Conservation (phyloP, 2,329 filamentous ascomycete genomes). For the Fusarium sp. region DNA sequence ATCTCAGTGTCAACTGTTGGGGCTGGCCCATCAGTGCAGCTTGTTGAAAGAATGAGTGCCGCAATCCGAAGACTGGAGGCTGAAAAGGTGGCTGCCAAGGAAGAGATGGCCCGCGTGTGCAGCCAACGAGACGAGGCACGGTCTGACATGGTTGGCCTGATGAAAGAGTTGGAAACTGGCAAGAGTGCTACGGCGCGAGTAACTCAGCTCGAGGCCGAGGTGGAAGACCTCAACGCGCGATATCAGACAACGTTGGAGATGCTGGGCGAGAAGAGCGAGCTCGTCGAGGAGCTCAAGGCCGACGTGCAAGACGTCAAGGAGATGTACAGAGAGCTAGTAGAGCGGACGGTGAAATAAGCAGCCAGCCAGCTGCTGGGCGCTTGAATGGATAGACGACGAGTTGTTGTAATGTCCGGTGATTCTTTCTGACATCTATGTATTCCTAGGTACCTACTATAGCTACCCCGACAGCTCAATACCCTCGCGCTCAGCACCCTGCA, state of each 20-base stretch:
- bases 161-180: conserved; percentile 83
- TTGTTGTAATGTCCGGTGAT: conserved; percentile 15
- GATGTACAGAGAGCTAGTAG: conserved; percentile 93
- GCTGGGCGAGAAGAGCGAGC: conserved; percentile 95
- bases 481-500: conserved; percentile 81
- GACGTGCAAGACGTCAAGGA: conserved; percentile 94
- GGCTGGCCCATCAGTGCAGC: conserved; percentile 89
- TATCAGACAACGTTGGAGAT: conserved; percentile 94
- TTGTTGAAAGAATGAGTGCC: conserved; percentile 95
- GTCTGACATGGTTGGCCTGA: conserved; percentile 86
- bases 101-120: conserved; percentile 81
- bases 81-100: conserved; percentile 86
- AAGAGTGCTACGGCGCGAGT: conserved; percentile 67
- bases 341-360: conserved; percentile 75
- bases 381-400: not conserved
- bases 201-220: conserved; percentile 69
- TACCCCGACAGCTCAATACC: conserved; percentile 68
- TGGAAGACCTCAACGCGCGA: conserved; percentile 73
- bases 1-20: conserved; percentile 88
- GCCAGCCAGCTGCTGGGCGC: conserved; percentile 1
- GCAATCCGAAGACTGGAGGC: conserved; percentile 89
- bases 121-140: conserved; percentile 91
- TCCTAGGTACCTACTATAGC: conserved; percentile 34
- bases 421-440: conserved; percentile 37
- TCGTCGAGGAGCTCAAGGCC: conserved; percentile 86